Conservation (phyloP, 306 rosid genomes). For the Cucurbita argyrosperma region DNA sequence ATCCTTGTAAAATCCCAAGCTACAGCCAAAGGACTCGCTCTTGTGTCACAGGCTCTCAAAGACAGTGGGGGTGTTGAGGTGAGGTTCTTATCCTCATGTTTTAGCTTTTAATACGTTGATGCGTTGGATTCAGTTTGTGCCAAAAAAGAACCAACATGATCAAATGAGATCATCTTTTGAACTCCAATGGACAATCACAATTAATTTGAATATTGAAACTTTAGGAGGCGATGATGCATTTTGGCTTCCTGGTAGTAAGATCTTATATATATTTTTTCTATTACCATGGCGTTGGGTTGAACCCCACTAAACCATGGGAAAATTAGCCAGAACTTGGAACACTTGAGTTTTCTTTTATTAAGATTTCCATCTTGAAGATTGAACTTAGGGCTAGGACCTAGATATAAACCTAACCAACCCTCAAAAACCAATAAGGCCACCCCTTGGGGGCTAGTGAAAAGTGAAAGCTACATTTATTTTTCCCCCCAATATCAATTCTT, state of each 20-base stretch:
- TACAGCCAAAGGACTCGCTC: conserved; percentile 66
- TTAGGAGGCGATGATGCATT: background rate
- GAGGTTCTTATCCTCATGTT: conserved; percentile 14
- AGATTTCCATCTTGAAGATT: background rate
- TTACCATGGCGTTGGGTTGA: background rate
- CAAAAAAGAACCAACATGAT: background rate
- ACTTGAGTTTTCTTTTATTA: background rate
- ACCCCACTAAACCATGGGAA: background rate
- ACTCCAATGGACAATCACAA: background rate
- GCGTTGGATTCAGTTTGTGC: background rate
- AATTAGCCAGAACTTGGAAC: background rate
- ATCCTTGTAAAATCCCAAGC: conserved; percentile 87
- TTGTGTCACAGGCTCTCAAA: conserved; percentile 55
- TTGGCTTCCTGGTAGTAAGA: background rate
- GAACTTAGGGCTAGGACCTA: background rate
- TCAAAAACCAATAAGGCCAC: background rate
- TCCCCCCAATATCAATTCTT: background rate
- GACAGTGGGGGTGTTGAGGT: conserved; percentile 86
- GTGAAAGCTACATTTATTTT: background rate
- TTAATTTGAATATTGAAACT: background rate
- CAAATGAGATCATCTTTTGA: background rate
- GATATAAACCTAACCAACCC: background rate
- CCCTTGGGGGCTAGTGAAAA: background rate
- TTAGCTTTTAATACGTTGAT: background rate
- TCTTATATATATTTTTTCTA: background rate